Percentiles rank a stretch among this genome's conserved stretches.
phyloP scores from a whole-genome alignment of 2,329 filamentous ascomycete species.

The Cercospora sp. region DNA sequence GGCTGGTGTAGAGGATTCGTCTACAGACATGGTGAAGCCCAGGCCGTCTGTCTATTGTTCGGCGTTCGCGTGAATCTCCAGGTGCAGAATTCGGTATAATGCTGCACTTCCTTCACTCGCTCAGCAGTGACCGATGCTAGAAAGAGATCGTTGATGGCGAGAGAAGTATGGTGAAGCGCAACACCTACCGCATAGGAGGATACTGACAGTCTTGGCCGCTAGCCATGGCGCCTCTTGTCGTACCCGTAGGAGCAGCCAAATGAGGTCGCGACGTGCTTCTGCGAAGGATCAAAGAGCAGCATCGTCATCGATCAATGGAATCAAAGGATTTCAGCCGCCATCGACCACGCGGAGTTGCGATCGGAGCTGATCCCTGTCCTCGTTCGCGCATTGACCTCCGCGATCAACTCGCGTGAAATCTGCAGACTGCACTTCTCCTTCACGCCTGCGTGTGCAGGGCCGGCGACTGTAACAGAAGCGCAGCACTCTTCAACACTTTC shows the following conservation, averaged over 20 bases:
- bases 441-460: not conserved
- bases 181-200: not conserved
- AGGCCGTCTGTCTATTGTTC: not conserved
- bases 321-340: not conserved
- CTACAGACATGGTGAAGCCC: conserved; percentile 3
- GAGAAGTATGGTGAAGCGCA: not conserved
- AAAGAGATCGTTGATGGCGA: not conserved
- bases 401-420: not conserved
- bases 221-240: conserved; percentile 2
- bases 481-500: not conserved
- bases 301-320: not conserved
- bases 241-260: not conserved
- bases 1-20: not conserved
- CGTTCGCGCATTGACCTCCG: not conserved
- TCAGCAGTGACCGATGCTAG: not conserved
- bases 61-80: not conserved
- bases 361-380: conserved; percentile 1
- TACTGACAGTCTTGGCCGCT: not conserved
- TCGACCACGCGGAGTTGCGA: not conserved
- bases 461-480: not conserved
- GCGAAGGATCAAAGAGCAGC: not conserved
- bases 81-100: not conserved
- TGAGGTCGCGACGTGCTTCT: not conserved
- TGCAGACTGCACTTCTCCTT: not conserved
- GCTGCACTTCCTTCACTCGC: not conserved